phyloP scores from a whole-genome alignment of 495 filamentous ascomycete genomes.

The Podospora pseudocomata region DNA sequence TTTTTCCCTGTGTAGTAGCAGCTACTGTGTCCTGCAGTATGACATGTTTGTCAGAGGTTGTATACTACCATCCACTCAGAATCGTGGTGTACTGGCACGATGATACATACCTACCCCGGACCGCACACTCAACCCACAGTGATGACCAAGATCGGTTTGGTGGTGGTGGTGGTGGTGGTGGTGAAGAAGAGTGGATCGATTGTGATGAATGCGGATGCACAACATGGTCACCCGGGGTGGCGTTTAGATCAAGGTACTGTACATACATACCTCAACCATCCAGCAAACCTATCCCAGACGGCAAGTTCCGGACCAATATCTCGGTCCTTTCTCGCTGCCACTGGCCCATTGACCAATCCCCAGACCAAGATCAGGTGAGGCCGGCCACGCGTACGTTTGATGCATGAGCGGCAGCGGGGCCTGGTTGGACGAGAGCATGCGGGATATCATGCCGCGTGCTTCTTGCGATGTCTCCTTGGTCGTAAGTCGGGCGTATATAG shows the following conservation, averaged over 20 bases:
- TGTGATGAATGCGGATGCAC: background rate
- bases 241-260: background rate
- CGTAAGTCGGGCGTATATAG: background rate
- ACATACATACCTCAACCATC: background rate
- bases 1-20: background rate
- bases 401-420: background rate
- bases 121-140: background rate
- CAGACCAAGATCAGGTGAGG: background rate
- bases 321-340: background rate
- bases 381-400: background rate
- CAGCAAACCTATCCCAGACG: background rate
- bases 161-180: background rate
- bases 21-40: background rate
- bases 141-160: background rate
- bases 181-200: background rate
- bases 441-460: background rate
- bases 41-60: background rate
- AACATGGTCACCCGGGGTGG: background rate
- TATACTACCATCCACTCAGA: background rate
- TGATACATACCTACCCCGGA: background rate
- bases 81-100: background rate
- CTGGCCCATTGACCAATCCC: background rate
- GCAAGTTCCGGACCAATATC: too few relatives aligned
- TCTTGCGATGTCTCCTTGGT: background rate
- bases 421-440: background rate